phyloP scores from a whole-genome alignment of 306 rosid species.

The Pyrus communis region DNA sequence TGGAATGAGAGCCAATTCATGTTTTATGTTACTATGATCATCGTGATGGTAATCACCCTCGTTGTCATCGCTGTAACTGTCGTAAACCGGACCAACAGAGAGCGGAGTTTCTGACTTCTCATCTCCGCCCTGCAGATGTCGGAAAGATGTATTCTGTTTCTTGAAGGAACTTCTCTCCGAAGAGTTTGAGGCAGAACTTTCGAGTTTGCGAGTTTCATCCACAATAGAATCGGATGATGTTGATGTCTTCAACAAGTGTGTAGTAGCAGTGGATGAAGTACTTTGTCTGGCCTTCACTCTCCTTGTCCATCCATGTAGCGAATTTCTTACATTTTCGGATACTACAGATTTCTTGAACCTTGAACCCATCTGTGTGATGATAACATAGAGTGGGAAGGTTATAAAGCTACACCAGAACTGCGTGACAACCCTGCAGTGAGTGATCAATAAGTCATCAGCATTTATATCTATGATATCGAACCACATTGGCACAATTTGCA shows the following conservation, averaged over 20 bases:
- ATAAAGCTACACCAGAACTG: slow-evolving; percentile 92
- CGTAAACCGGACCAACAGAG: neutral
- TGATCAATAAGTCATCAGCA: neutral
- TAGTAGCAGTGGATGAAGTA: slow-evolving; percentile 20
- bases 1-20: slow-evolving; percentile 18
- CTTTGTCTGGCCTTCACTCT: slow-evolving; percentile 53
- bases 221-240: slow-evolving; percentile 20
- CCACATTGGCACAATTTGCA: neutral
- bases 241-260: slow-evolving; percentile 20
- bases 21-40: neutral
- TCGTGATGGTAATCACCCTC: neutral
- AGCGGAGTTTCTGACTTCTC: neutral
- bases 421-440: slow-evolving; percentile 49
- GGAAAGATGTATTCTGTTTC: slow-evolving; percentile 9
- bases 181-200: slow-evolving; percentile 2
- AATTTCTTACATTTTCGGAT: slow-evolving; percentile 59
- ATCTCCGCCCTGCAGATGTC: slow-evolving; percentile 7
- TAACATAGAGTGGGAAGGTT: slow-evolving; percentile 87
- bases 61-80: neutral
- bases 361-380: slow-evolving; percentile 91
- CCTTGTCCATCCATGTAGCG: slow-evolving; percentile 66
- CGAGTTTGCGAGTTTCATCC: slow-evolving; percentile 10
- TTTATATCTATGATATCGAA: neutral
- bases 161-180: slow-evolving; percentile 47
- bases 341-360: slow-evolving; percentile 62